Conservation (phyloP, 202 grass and related monocot genomes). For the Dendrocalamus latiflorus region DNA sequence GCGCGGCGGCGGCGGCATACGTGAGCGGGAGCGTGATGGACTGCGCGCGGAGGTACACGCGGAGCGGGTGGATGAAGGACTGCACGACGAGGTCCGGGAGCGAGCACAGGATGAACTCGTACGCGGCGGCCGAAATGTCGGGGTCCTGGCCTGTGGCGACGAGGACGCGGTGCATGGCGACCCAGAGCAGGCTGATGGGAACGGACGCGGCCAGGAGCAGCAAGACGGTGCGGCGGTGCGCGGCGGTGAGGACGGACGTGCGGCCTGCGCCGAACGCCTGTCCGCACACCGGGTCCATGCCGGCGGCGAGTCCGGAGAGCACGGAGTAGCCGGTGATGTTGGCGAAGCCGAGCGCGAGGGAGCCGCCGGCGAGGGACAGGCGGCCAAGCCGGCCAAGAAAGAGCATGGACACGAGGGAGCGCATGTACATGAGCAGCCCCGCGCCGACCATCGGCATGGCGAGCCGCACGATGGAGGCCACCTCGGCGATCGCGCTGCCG, state of each 20-base stretch:
- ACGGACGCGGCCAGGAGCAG: conserved; percentile 57
- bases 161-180: conserved; percentile 52
- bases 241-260: conserved; percentile 37
- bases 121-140: conserved; percentile 56
- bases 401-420: conserved; percentile 84
- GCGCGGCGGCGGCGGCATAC: conserved; percentile 47
- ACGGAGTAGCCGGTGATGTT: conserved; percentile 94
- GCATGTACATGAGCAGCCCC: conserved; percentile 67
- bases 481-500: conserved; percentile 27
- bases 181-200: conserved; percentile 57
- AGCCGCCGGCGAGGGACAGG: conserved; percentile 66
- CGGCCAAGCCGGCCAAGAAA: conserved; percentile 73
- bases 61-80: conserved; percentile 74
- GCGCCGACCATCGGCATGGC: conserved; percentile 55
- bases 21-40: conserved; percentile 81
- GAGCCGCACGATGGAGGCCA: conserved; percentile 41
- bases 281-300: conserved; percentile 87
- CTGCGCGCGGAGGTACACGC: conserved; percentile 75
- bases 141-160: conserved; percentile 65
- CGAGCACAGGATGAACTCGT: conserved; percentile 70
- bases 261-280: conserved; percentile 82
- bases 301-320: conserved; percentile 74
- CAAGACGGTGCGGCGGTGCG: conserved; percentile 51
- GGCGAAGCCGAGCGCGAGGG: conserved; percentile 84
- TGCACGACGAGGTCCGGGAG: conserved; percentile 76